phyloP scores from a whole-genome alignment of 768 basidiomycete species.

The Hygrophorus russula region DNA sequence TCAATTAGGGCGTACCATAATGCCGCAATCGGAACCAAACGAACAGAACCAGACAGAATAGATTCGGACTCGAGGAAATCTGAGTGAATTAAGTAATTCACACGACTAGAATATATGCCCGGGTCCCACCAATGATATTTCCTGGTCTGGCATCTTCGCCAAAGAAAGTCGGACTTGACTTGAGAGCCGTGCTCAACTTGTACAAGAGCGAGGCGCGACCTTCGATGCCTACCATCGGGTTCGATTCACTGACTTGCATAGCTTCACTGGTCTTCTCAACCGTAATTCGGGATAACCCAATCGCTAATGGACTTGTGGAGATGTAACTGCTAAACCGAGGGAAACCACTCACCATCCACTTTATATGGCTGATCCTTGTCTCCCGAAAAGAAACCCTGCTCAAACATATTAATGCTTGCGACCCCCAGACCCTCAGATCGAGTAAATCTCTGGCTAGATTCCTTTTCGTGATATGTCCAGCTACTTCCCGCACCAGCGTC shows the following conservation, averaged over 20 bases:
- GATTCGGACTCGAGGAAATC: constrained; percentile 62
- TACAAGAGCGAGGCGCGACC: constrained; percentile 73
- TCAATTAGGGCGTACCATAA: constrained; percentile 80
- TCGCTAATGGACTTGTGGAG: constrained; percentile 32
- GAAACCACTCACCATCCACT: constrained; percentile 61
- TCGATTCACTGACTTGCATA: constrained; percentile 70
- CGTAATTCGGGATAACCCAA: constrained; percentile 56
- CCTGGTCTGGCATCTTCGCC: constrained; percentile 69
- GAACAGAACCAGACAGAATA: constrained; percentile 24
- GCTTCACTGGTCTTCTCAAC: constrained; percentile 45
- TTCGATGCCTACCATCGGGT: constrained; percentile 86
- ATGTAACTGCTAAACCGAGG: not conserved
- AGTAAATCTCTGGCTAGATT: constrained; percentile 38
- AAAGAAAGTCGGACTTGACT: constrained; percentile 55
- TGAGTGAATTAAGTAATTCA: constrained; percentile 14
- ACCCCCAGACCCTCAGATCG: constrained; percentile 82
- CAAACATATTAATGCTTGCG: constrained; percentile 87
- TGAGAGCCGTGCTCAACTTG: constrained; percentile 64
- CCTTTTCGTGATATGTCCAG: constrained; percentile 68
- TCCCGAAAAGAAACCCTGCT: constrained; percentile 71
- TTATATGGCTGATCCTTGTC: constrained; percentile 45
- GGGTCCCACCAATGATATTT: constrained; percentile 56
- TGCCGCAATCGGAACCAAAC: constrained; percentile 55
- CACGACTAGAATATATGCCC: not conserved
- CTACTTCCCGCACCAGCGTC: constrained; percentile 86